Percentiles rank a stretch among this genome's conserved stretches.
These are phyloP conservation scores for Lentithecium fluviatile DNA, from an alignment of 495 filamentous ascomycete species.

Conservation along the genomic window DNA sequence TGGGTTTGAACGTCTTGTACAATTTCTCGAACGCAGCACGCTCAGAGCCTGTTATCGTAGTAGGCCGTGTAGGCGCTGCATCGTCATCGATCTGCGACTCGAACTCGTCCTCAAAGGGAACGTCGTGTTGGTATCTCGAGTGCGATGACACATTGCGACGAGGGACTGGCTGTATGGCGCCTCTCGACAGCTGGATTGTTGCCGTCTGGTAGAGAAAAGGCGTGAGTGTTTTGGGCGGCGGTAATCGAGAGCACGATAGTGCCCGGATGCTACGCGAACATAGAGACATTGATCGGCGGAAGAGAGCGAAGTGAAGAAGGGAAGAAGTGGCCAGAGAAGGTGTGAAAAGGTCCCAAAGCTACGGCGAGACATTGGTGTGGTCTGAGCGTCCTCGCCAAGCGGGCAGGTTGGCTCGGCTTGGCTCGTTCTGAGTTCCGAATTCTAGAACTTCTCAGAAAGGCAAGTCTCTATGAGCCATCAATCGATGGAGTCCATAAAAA, in stretches of 20 bases:
- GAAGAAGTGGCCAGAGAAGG: not conserved
- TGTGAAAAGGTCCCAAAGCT: not conserved
- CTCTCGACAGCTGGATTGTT: conserved; percentile 35
- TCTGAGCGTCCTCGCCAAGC: too few relatives aligned
- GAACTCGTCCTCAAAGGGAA: conserved; percentile 44
- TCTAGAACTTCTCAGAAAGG: not conserved
- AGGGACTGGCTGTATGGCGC: conserved; percentile 4
- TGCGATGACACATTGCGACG: conserved; percentile 15
- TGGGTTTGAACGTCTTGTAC: conserved; percentile 14
- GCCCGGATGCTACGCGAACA: conserved; percentile 16
- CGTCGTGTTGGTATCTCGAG: conserved; percentile 11
- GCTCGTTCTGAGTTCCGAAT: too few relatives aligned
- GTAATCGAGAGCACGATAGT: conserved; percentile 16
- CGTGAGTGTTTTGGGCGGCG: conserved; percentile 40
- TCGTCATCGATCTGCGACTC: conserved; percentile 5
- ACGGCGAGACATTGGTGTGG: not conserved
- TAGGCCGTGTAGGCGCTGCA: conserved; percentile 2
- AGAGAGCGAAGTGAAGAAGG: not conserved
- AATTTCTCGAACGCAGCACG: conserved; percentile 30
- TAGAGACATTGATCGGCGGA: conserved; percentile 2
- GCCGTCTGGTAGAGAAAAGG: conserved; percentile 71
- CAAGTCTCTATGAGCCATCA: not conserved
- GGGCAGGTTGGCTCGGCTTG: too few relatives aligned
- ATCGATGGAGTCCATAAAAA: too few relatives aligned
- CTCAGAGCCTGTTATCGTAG: conserved; percentile 33